Conservation (phyloP, 495 filamentous ascomycete species). For the Aspergillus sclerotiicarbonarius region DNA sequence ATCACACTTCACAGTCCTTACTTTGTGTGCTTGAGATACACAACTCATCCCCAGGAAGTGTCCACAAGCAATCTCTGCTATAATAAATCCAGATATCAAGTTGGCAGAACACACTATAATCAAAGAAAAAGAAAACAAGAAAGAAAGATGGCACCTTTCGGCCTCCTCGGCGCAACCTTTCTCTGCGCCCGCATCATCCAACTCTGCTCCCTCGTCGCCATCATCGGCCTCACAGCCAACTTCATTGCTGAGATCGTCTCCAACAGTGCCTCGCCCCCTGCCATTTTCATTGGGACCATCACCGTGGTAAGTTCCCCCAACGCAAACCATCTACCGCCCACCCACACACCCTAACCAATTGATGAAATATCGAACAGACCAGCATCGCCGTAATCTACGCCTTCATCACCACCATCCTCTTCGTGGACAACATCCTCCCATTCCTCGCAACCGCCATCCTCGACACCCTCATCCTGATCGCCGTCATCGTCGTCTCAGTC, state of each 20-base stretch:
- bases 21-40: neutral
- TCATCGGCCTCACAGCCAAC: conserved; percentile 78
- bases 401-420: conserved; percentile 72
- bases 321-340: neutral
- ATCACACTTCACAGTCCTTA: neutral
- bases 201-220: conserved; percentile 66
- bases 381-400: conserved; percentile 76
- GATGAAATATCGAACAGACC: conserved; percentile 46
- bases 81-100: neutral
- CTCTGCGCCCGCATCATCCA: conserved; percentile 69
- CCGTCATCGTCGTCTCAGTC: conserved; percentile 66
- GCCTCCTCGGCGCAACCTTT: conserved; percentile 78
- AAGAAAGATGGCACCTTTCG: conserved; percentile 45
- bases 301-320: conserved; percentile 63
- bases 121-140: neutral
- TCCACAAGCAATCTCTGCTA: neutral
- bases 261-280: conserved; percentile 59
- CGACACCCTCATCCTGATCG: conserved; percentile 68
- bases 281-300: conserved; percentile 74
- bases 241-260: conserved; percentile 78
- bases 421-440: conserved; percentile 70
- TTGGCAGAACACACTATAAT: neutral
- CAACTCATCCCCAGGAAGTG: neutral
- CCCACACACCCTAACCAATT: conserved; percentile 1
- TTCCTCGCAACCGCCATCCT: conserved; percentile 63